Evolutionary conservation across 1,284 basidiomycete species (phyloP).

Genomic region (Rhodotorula sp.): DNA sequence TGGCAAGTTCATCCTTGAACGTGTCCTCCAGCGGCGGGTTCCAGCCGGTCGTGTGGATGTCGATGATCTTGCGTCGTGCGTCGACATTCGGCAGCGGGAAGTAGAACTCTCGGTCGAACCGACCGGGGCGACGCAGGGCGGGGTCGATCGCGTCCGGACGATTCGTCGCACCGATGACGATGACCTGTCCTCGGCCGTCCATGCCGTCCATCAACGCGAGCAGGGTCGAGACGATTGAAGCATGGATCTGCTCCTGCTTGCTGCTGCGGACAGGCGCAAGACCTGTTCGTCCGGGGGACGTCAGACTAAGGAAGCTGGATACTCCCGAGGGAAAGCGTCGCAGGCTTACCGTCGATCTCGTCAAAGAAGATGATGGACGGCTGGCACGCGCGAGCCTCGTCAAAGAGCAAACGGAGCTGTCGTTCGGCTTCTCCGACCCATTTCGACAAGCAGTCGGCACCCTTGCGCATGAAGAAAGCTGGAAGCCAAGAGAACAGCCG

Average conservation of each 20-base stretch:
- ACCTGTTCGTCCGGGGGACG: conserved; percentile 43
- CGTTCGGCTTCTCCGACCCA: conserved; percentile 99
- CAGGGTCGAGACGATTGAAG: conserved; percentile 93
- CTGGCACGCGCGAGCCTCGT: conserved; percentile 89
- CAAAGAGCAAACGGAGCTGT: conserved; percentile 91
- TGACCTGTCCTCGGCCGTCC: conserved; percentile 94
- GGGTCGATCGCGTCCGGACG: conserved; percentile 96
- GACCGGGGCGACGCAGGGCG: conserved; percentile 86
- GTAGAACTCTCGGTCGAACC: conserved; percentile 98
- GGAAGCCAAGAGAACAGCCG: background rate
- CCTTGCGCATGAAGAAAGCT: conserved; percentile 99
- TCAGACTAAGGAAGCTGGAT: background rate
- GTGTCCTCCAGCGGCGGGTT: conserved; percentile 70
- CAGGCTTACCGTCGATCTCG: conserved; percentile 80
- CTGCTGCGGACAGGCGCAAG: conserved; percentile 95
- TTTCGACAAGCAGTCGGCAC: conserved; percentile 95
- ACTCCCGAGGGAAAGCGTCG: background rate
- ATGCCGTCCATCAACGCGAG: conserved; percentile 99
- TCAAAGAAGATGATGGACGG: conserved; percentile 97
- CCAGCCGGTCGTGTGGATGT: conserved; percentile 91
- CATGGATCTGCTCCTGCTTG: conserved; percentile 99
- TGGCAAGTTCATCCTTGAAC: conserved; percentile 71
- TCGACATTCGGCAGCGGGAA: conserved; percentile 85
- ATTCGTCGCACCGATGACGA: conserved; percentile 99
- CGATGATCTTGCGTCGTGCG: conserved; percentile 83